Base-by-base conservation (phyloP, 768 basidiomycete genomes). In the Hysterangium stoloniferum region DNA sequence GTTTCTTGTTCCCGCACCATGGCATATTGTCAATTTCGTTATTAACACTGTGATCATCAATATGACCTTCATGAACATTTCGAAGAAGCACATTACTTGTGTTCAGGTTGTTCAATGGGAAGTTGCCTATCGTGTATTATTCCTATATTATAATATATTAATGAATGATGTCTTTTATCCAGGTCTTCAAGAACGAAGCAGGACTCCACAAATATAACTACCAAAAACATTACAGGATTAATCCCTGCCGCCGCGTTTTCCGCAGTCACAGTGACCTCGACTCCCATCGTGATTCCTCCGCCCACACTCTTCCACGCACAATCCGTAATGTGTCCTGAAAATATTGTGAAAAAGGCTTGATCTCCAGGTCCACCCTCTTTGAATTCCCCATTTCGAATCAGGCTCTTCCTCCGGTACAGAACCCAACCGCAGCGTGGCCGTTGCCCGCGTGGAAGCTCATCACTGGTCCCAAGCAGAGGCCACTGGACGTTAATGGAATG, bases 371-470 rank as follows among this genome's bases (percentile, higher is more conserved):
- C 7, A 76, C 80, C 8, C 67, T 86, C 40, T n/a, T n/a, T n/a
- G n/a, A n/a, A 58, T 77, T 27, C 71, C 76, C 27, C 84, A 87
- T 61, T 70, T 84, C 59, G 85, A 86, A 58, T 66, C 71, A 9
- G 83, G 82, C 1, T 54, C 59, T 3, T 85, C 84, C 59, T 45
- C 55, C 20, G 81, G 73, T 49, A 58, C 61, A 31, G 49, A 64
- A 38, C 54, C 71, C 49, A 69, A 79, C 63, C 61, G 57, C 33
- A 64, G 59, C 50, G 66, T 80, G 42, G 68, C n/a, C n/a, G n/a
- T n/a, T n/a, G n/a, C 65, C 42, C 27, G 67, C 44, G 48, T 67
- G 44, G 82, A 75, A 76, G 12, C 69, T 82, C 31, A 60, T 84
- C 50, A 70, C 68, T 7, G 68, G 64, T 31, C 59, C 61, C 46